phyloP scores from a whole-genome alignment of 2,329 filamentous ascomycete species.

The Albifimbria verrucaria region DNA sequence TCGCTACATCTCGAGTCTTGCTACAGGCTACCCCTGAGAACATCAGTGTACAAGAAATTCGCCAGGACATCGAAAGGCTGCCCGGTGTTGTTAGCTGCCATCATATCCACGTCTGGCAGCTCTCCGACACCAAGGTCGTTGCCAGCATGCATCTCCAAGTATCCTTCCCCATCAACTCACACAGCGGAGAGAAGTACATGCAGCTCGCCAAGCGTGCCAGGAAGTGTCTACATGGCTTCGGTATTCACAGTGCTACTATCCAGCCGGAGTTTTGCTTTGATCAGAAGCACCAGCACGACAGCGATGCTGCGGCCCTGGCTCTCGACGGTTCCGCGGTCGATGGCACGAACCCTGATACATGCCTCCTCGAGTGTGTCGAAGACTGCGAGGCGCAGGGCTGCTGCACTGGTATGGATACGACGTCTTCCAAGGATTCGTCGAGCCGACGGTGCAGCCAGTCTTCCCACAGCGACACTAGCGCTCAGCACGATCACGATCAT shows the following conservation, averaged over 20 bases:
- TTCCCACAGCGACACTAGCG: slow-evolving; percentile 18
- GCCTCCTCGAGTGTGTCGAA: slow-evolving; percentile 46
- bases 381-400: slow-evolving; percentile 31
- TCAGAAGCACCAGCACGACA: slow-evolving; percentile 36
- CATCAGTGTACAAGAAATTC: slow-evolving; percentile 84
- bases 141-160: slow-evolving; percentile 93
- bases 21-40: slow-evolving; percentile 91
- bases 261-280: slow-evolving; percentile 82
- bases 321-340: slow-evolving; percentile 30
- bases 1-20: slow-evolving; percentile 80
- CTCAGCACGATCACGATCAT: slow-evolving; percentile 13
- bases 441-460: slow-evolving; percentile 32
- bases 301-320: slow-evolving; percentile 30
- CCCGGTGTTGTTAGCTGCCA: slow-evolving; percentile 88
- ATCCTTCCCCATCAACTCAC: slow-evolving; percentile 80
- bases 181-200: slow-evolving; percentile 83
- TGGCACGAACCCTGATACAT: slow-evolving; percentile 29
- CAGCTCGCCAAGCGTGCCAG: slow-evolving; percentile 77
- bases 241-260: slow-evolving; percentile 95
- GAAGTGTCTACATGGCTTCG: slow-evolving; percentile 88
- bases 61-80: slow-evolving; percentile 82
- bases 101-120: slow-evolving; percentile 96
- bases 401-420: slow-evolving; percentile 24
- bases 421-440: slow-evolving; percentile 30
- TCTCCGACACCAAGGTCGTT: slow-evolving; percentile 91